Base-by-base conservation (phyloP, 768 basidiomycete species). In the Termitomyces heimii region DNA sequence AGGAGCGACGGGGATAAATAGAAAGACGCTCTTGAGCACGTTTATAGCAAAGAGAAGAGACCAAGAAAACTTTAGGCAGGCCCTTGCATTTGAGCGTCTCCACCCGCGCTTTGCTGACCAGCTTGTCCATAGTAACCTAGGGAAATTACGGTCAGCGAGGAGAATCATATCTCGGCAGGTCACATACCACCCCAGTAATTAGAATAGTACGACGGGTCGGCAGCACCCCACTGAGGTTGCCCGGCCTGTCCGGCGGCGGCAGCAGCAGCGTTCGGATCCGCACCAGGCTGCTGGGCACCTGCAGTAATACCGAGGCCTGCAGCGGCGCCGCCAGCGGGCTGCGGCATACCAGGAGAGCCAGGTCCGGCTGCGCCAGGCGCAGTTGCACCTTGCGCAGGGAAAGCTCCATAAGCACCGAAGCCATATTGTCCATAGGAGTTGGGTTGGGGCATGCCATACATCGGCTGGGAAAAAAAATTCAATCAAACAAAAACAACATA, bases 391-490 rank as follows among this genome's bases (percentile, higher is more conserved):
- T 83, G 84, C 57, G 75, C 82, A 45, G 86, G 83, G 76, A 88
- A 89, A 18, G 84, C 86, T 29, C 82, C 77, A 65, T 90, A 92
- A 24, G 77, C 85, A 63, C 82, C 82, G 67, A 90, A 94, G 49
- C 84, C 86, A 62, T 91, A 89, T 63, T 88, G 86, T 24, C 85
- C 88, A 62, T 93, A 93, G 18, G 82, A 78, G 64, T 79, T 84
- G 31, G 90, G 84, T 67, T 92, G 90, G 13, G 91, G 91, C 81
- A 94, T 89, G 60, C 90, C 88, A 68, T 94, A 94, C 88, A 92
- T 89, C 35, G 91, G 89, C 87, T 92, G 60, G 31, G 56, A 58
- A 42, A 44, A 56, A 24, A 10, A 35, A 53, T 65, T 45, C 24
- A 37, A 44, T 60, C 32, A 57, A 32, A 43, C n/a, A n/a, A 43